These are phyloP conservation scores for Lentinula detonsa DNA, from an alignment of 768 basidiomycete genomes.

Conservation along the genomic window DNA sequence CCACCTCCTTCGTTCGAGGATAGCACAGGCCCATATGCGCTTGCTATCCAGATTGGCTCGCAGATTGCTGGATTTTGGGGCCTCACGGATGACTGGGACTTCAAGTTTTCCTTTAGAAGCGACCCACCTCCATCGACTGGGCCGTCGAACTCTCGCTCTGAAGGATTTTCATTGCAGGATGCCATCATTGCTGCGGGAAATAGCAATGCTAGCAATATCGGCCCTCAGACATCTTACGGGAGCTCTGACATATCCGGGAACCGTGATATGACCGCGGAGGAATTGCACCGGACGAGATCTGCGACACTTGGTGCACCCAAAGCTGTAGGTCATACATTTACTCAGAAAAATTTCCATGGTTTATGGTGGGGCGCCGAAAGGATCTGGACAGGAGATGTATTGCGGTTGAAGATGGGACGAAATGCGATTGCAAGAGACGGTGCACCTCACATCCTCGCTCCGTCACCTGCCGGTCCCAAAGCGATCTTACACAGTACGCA, in stretches of 20 bases:
- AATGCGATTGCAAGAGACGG: slow-evolving; percentile 64
- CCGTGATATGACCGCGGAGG: slow-evolving; percentile 2
- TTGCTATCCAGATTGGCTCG: slow-evolving; percentile 69
- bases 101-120: slow-evolving; percentile 34
- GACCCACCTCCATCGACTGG: slow-evolving; percentile 12
- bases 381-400: slow-evolving; percentile 82
- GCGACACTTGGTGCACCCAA: slow-evolving; percentile 14
- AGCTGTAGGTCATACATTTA: slow-evolving; percentile 21
- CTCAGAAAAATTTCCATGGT: slow-evolving; percentile 66
- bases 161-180: not conserved
- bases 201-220: not conserved
- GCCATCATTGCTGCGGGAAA: slow-evolving; percentile 4
- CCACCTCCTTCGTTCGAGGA: slow-evolving; percentile 34
- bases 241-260: slow-evolving; percentile 10
- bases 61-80: slow-evolving; percentile 61
- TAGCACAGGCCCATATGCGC: slow-evolving; percentile 57
- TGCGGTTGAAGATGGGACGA: slow-evolving; percentile 69
- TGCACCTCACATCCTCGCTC: slow-evolving; percentile 48
- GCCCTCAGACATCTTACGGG: not conserved
- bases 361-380: slow-evolving; percentile 89
- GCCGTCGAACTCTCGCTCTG: slow-evolving; percentile 7
- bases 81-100: slow-evolving; percentile 69
- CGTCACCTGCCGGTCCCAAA: slow-evolving; percentile 51
- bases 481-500: slow-evolving; percentile 18
- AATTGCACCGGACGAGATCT: slow-evolving; percentile 15